Conservation (phyloP, 2,329 filamentous ascomycete genomes). For the Colletotrichum chlorophyti region DNA sequence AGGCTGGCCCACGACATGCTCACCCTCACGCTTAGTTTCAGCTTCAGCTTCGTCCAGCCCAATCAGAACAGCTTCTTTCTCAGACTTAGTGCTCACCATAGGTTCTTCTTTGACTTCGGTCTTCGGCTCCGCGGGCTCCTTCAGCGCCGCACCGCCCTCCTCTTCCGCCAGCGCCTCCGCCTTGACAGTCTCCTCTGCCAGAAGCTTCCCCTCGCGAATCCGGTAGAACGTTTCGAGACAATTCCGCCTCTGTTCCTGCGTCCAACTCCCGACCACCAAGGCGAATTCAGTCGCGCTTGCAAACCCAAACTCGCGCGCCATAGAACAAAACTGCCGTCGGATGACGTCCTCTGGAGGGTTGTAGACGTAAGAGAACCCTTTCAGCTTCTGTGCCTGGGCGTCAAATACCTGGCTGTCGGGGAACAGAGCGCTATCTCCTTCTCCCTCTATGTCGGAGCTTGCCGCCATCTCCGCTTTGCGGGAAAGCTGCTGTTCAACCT, state of each 20-base stretch:
- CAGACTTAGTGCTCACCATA: constrained; percentile 1
- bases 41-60: constrained; percentile 18
- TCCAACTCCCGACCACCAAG: constrained; percentile 88
- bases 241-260: constrained; percentile 78
- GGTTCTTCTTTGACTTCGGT: constrained; percentile 10
- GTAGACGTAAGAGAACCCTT: constrained; percentile 51
- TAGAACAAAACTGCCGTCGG: constrained; percentile 86
- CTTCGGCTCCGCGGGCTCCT: constrained; percentile 3
- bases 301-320: constrained; percentile 83
- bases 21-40: constrained; percentile 27
- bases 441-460: constrained; percentile 49
- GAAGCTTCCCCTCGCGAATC: constrained; percentile 62
- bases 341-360: constrained; percentile 78
- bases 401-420: constrained; percentile 50
- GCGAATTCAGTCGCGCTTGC: constrained; percentile 83
- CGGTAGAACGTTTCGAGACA: constrained; percentile 84
- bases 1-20: constrained; percentile 4
- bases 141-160: constrained; percentile 19
- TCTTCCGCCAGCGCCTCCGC: constrained; percentile 30
- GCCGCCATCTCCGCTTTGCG: constrained; percentile 72
- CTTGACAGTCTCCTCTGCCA: constrained; percentile 37
- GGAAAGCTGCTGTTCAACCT: constrained; percentile 85
- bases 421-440: constrained; percentile 65
- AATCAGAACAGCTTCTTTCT: constrained; percentile 18
- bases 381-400: constrained; percentile 13